These are phyloP conservation scores for Phytophthora gonapodyides DNA, from an alignment of 352 stramenopile genomes.

Conservation along the genomic window DNA sequence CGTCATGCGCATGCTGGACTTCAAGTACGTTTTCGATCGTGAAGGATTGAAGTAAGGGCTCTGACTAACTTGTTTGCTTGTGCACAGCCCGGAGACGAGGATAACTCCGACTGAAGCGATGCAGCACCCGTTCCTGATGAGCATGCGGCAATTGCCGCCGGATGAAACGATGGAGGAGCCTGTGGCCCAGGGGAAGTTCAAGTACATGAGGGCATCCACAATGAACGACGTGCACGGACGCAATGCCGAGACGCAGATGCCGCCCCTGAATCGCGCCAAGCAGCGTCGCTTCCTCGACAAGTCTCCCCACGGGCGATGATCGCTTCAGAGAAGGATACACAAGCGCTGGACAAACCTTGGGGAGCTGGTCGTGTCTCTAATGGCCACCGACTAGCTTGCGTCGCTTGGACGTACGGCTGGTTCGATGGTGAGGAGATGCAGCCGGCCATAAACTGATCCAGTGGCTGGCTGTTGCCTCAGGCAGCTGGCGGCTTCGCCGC, in stretches of 20 bases:
- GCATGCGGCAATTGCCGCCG: slow-evolving; percentile 39
- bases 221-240: slow-evolving; percentile 46
- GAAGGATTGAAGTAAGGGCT: not conserved
- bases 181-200: slow-evolving; percentile 47
- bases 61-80: slow-evolving; percentile 7
- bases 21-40: slow-evolving; percentile 68
- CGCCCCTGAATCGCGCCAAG: slow-evolving; percentile 47
- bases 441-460: not conserved
- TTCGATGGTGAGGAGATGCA: not conserved
- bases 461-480: slow-evolving; percentile 9
- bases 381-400: slow-evolving; percentile 2
- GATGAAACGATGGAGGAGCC: slow-evolving; percentile 46
- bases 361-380: not conserved
- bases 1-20: slow-evolving; percentile 95
- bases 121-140: slow-evolving; percentile 92
- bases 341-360: slow-evolving; percentile 15
- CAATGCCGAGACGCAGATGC: slow-evolving; percentile 38
- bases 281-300: slow-evolving; percentile 53
- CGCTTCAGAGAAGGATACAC: slow-evolving; percentile 4
- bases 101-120: slow-evolving; percentile 94
- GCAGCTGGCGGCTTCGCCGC: not conserved
- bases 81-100: slow-evolving; percentile 72
- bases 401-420: not conserved
- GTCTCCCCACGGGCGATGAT: slow-evolving; percentile 47
- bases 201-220: slow-evolving; percentile 49